Base-by-base conservation (phyloP, 129 eudicot species). In the Solidago caesia region DNA sequence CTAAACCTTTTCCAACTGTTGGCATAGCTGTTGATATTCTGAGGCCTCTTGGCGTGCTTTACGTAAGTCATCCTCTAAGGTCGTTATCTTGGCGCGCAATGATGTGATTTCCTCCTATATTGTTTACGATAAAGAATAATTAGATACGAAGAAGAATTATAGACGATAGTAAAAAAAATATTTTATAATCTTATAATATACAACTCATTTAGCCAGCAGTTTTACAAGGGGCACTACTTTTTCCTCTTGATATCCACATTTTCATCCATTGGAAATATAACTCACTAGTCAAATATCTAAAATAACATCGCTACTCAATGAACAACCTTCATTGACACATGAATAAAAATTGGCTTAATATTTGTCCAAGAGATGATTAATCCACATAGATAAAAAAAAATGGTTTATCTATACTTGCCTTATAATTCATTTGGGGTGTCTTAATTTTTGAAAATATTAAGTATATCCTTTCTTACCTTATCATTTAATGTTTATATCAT, bases 1-100 rank as follows among this genome's bases (percentile, higher is more conserved):
- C 11, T 44, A 51, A 65, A 91, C 97, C 92, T 91, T 91, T 75
- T 88, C 96, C 66, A 88, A 72, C 79, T 86, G 87, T 43, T 84
- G 85, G 60, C 78, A 77, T 52, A 76, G 42, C 69, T 82, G 83
- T 62, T 83, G 88, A 79, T 85, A 68, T 25, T 85, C 88, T 75
- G 96, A 83, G 70, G 82, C 84, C 73, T 86, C 96, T 76, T 83
- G 83, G 44, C 89, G 90, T 26, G 82, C 79, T 74, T 85, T 88
- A 53, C 78, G 73, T 29, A 88, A 52, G 52, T 89, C 96, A 62
- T 88, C 97, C 78, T 91, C 96, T 55, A 91, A 65, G 4, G 82
- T 73, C 5, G 80, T 83, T 84, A 88, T 81, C 77, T 86, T 88
- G 55, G 81, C 81, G 69, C 85, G 97, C 62, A 91, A 77, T 53